Evolutionary conservation across 2,329 filamentous ascomycete species (phyloP).

Genomic region (Fusarium siculi): DNA sequence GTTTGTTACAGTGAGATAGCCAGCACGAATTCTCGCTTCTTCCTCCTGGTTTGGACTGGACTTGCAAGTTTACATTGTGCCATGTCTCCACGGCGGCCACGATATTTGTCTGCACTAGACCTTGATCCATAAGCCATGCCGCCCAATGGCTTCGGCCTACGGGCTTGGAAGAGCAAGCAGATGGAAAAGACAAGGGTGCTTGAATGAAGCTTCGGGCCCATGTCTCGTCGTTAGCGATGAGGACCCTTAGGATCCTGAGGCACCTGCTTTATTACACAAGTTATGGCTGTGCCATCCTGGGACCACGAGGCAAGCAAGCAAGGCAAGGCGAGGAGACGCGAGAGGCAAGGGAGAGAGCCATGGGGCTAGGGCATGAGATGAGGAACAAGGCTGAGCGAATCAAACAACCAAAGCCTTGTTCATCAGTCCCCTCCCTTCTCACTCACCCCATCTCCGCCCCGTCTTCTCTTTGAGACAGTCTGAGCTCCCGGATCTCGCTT

Average conservation of each 20-base stretch:
- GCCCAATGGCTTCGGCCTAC: constrained; percentile 28
- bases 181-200: constrained; percentile 24
- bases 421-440: constrained; percentile 25
- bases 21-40: constrained; percentile 10
- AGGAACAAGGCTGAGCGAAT: constrained; percentile 43
- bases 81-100: constrained; percentile 25
- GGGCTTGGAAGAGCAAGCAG: constrained; percentile 25
- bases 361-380: constrained; percentile 19
- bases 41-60: constrained; percentile 13
- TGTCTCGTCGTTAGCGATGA: constrained; percentile 22
- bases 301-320: constrained; percentile 40
- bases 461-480: constrained; percentile 32
- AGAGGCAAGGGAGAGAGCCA: constrained; percentile 30
- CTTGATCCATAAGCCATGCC: constrained; percentile 35
- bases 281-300: constrained; percentile 35
- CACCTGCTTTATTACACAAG: constrained; percentile 19
- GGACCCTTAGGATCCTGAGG: constrained; percentile 29
- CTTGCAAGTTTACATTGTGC: constrained; percentile 16
- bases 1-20: constrained; percentile 24
- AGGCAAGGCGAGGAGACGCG: constrained; percentile 34
- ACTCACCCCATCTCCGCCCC: constrained; percentile 29
- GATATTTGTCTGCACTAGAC: constrained; percentile 35
- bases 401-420: constrained; percentile 37
- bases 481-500: constrained; percentile 31
- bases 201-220: constrained; percentile 19